Conservation (phyloP, 108 stramenopile species). For the Stephanodiscus triporus region DNA sequence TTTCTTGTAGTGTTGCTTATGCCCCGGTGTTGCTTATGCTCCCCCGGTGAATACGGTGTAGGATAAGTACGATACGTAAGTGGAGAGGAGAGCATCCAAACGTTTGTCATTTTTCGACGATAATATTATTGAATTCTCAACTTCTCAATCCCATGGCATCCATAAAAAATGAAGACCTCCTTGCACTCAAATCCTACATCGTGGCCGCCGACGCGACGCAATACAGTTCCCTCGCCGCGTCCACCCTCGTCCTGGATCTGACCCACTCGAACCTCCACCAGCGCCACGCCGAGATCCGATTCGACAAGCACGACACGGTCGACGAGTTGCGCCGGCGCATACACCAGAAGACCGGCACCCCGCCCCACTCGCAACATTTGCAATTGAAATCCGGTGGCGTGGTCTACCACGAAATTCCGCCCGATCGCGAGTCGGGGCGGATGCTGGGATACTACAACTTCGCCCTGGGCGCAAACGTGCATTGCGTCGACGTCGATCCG, state of each 20-base stretch:
- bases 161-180: slow-evolving; percentile 69
- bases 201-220: slow-evolving; percentile 66
- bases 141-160: no score
- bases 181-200: slow-evolving; percentile 72
- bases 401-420: slow-evolving; percentile 63
- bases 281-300: slow-evolving; percentile 93
- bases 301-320: slow-evolving; percentile 88
- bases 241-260: slow-evolving; percentile 77
- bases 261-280: slow-evolving; percentile 94
- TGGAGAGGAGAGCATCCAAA: no score
- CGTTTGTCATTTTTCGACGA: no score
- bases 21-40: no score
- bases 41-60: no score
- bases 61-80: no score
- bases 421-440: slow-evolving; percentile 54
- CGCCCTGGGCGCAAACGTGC: slow-evolving; percentile 81
- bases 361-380: slow-evolving; percentile 85
- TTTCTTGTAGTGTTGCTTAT: no score
- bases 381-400: slow-evolving; percentile 67
- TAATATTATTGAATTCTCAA: no score
- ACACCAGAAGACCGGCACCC: slow-evolving; percentile 94
- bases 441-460: slow-evolving; percentile 93
- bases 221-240: slow-evolving; percentile 52
- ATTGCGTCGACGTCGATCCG: slow-evolving; percentile 93
- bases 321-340: slow-evolving; percentile 72